A percentile compares a stretch with the other conserved stretches of the same genome.
Evolutionary conservation across 345 rosid genomes (phyloP).

Genomic region (Lepidium aucheri): DNA sequence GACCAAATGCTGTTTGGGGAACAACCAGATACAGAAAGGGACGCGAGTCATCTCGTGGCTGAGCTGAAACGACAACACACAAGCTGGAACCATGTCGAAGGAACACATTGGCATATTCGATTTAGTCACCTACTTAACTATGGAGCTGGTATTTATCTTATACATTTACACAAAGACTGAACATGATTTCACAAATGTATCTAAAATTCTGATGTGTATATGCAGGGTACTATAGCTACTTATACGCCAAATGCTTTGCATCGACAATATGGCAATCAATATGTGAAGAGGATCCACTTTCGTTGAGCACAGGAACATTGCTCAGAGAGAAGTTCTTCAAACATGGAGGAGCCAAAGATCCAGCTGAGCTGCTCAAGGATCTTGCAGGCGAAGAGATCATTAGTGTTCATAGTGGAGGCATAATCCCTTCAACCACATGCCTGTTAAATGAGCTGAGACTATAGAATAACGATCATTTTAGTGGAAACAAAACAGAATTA

Average conservation of each 20-base stretch:
- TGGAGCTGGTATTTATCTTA: conserved; percentile 58
- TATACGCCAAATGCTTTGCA: conserved; percentile 81
- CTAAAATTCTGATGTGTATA: not conserved
- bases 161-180: not conserved
- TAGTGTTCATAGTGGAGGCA: conserved; percentile 39
- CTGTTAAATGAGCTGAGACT: conserved; percentile 45
- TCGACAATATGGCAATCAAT: conserved; percentile 81
- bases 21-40: conserved; percentile 35
- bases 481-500: not conserved
- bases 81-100: conserved; percentile 85
- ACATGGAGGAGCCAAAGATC: conserved; percentile 90
- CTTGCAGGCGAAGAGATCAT: conserved; percentile 58
- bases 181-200: not conserved
- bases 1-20: conserved; percentile 92
- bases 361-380: conserved; percentile 59
- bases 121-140: conserved; percentile 81
- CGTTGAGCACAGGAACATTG: conserved; percentile 53
- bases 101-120: conserved; percentile 77
- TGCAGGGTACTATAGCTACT: conserved; percentile 77
- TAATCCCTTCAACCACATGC: conserved; percentile 57
- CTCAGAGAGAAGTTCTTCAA: conserved; percentile 61
- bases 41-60: conserved; percentile 55
- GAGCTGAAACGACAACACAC: conserved; percentile 60
- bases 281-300: conserved; percentile 81
- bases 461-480: not conserved